Evolutionary conservation across 1,284 basidiomycete genomes (phyloP).

Genomic region (Ustilago cynodontis): DNA sequence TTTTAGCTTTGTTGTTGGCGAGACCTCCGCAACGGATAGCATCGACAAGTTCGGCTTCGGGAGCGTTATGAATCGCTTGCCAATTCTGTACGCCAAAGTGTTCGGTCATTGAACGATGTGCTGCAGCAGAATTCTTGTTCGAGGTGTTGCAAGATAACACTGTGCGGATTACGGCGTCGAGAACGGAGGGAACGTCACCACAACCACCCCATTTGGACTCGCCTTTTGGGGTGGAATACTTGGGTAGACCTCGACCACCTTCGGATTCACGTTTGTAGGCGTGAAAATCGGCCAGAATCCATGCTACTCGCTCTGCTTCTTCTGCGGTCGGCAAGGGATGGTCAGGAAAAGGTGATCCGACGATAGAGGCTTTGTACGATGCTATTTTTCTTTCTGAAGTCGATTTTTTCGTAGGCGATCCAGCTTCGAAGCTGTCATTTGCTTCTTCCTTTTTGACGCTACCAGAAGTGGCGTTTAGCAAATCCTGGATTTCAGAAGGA

Average conservation of each 20-base stretch:
- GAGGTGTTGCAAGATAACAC: conserved; percentile 83
- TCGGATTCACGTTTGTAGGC: conserved; percentile 54
- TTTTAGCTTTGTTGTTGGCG: conserved; percentile 79
- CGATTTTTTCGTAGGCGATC: conserved; percentile 21
- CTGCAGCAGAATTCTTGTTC: conserved; percentile 76
- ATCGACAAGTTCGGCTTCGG: conserved; percentile 74
- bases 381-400: conserved; percentile 54
- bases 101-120: conserved; percentile 76
- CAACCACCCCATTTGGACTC: conserved; percentile 55
- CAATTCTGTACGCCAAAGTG: conserved; percentile 77
- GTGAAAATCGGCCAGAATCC: conserved; percentile 58
- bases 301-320: conserved; percentile 60
- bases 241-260: conserved; percentile 46
- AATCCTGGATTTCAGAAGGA: conserved; percentile 12
- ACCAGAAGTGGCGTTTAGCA: not conserved
- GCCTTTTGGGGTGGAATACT: conserved; percentile 33
- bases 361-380: conserved; percentile 43
- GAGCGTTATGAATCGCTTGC: conserved; percentile 75
- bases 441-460: conserved; percentile 14
- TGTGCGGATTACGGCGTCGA: conserved; percentile 80
- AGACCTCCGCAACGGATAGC: conserved; percentile 79
- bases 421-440: too few species aligned
- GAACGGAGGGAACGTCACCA: conserved; percentile 70
- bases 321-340: conserved; percentile 49
- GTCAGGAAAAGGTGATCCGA: conserved; percentile 54